Base-by-base conservation (phyloP, 371 early-diverging fungal genomes). In the Phascolomyces articulosus region DNA sequence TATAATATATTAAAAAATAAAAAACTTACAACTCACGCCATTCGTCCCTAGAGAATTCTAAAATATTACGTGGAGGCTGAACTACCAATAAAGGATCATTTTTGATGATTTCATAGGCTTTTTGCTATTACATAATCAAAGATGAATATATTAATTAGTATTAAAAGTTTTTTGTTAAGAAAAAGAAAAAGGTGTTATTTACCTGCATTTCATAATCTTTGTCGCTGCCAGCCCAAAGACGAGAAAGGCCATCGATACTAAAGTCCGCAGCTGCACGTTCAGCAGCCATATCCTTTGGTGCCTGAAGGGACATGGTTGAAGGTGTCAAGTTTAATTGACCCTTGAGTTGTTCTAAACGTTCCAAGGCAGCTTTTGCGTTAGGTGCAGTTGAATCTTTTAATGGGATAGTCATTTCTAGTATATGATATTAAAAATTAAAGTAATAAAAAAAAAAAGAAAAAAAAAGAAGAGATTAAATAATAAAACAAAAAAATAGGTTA, bases 41-140 rank as follows among this genome's bases (percentile, higher is more conserved):
- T 58, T 90, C 86, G 6, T 74, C 74, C 47, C 77, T 70, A 6
- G 83, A 73, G 68, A 88, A 63, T 60, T 91, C 90, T 56, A 86
- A 82, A 58, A 77, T 79, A 55, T 87, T 86, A 9, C 82, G 83
- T 29, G 78, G 83, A 16, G 82, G 66, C 60, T 80, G 76, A 10
- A 82, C 80, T 18, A 80, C 77, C n/a, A 90, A 67, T 24, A 80
- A 73, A 11, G 90, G 86, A 57, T 90, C 90, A 31, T 77, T 75
- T 61, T 78, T 80, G 40, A 89, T 84, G 27, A 81, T 64, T 15
- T 75, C 72, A 66, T 78, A 87, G 0, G 89, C 86, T 44, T 69
- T 64, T 60, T 74, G 66, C 80, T 80, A 55, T 21, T n/a, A n/a
- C n/a, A n/a, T n/a, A n/a, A n/a, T n/a, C n/a, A n/a, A n/a, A n/a